Evolutionary conservation across 169 alveolate genomes (phyloP).

Genomic region (Eimeria falciformis): DNA sequence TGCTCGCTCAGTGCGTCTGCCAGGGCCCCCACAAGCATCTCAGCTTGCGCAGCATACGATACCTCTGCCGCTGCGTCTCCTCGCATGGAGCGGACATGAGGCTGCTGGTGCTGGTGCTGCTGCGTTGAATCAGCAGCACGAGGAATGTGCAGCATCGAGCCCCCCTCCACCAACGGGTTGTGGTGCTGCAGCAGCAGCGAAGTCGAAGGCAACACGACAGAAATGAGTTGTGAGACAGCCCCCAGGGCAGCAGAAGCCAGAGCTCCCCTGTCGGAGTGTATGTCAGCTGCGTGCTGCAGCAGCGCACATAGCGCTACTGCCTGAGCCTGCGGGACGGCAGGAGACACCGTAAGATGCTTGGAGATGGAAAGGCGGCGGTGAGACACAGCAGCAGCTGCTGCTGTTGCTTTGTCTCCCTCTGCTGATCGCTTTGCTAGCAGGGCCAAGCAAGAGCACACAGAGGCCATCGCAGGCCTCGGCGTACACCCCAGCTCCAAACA

Average conservation of each 20-base stretch:
- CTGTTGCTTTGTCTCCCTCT: background rate
- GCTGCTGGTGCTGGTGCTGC: constrained; percentile 10
- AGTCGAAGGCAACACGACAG: background rate
- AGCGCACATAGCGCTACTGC: background rate
- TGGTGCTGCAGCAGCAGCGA: constrained; percentile 9
- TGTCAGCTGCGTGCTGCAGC: constrained; percentile 10
- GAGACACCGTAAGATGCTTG: background rate
- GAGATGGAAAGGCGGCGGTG: background rate
- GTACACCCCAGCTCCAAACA: background rate
- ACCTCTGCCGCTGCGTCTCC: background rate
- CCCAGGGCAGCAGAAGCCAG: constrained; percentile 1
- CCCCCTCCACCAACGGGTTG: background rate
- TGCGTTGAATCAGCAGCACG: background rate
- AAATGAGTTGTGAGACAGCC: background rate
- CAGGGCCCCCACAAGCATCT: background rate
- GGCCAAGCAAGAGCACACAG: background rate
- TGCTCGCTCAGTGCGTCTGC: background rate
- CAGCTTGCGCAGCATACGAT: background rate
- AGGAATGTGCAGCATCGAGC: background rate
- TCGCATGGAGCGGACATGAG: background rate
- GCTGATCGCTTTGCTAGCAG: background rate
- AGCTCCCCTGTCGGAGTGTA: background rate
- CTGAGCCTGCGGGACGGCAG: constrained; percentile 25
- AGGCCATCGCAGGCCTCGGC: background rate
- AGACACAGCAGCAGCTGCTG: background rate